Percentiles rank a stretch among this genome's conserved stretches.
Evolutionary conservation across 352 stramenopile species (phyloP).

Genomic region (Aphanomyces astaci): DNA sequence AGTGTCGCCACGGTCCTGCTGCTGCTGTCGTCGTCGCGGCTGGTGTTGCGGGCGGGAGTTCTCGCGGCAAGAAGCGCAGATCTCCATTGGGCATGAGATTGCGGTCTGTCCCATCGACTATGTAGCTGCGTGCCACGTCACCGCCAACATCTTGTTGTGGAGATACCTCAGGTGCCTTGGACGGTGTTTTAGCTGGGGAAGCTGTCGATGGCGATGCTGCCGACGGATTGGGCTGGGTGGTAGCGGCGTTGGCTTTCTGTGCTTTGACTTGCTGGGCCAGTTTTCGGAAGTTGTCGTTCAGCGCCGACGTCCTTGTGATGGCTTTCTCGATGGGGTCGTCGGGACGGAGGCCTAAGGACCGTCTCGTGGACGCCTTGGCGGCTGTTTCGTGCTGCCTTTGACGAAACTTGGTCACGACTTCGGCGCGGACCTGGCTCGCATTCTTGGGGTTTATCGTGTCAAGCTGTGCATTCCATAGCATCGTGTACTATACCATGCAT

Average conservation of each 20-base stretch:
- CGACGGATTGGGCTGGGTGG: neutral
- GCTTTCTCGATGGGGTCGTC: constrained; percentile 24
- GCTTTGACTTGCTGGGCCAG: constrained; percentile 61
- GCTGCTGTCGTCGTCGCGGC: neutral
- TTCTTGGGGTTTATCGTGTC: constrained; percentile 74
- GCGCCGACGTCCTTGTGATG: constrained; percentile 37
- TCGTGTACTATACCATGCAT: constrained; percentile 61
- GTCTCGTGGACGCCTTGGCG: constrained; percentile 28
- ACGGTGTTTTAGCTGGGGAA: constrained; percentile 15
- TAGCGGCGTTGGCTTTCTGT: constrained; percentile 34
- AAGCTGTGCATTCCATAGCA: constrained; percentile 69
- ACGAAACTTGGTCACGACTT: constrained; percentile 64
- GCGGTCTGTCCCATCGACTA: neutral
- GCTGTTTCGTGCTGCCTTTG: constrained; percentile 54
- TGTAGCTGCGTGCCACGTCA: neutral
- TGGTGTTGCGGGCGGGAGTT: neutral
- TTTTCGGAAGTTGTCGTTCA: constrained; percentile 69
- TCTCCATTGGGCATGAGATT: constrained; percentile 5
- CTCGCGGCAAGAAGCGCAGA: constrained; percentile 8
- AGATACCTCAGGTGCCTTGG: neutral
- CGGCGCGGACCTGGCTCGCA: constrained; percentile 43
- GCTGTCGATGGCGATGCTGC: constrained; percentile 14
- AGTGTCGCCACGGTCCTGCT: constrained; percentile 58
- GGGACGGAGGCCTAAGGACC: constrained; percentile 28
- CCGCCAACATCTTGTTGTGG: neutral